Evolutionary conservation across 495 filamentous ascomycete genomes (phyloP).

Genomic region (Pyrenula massariospora): DNA sequence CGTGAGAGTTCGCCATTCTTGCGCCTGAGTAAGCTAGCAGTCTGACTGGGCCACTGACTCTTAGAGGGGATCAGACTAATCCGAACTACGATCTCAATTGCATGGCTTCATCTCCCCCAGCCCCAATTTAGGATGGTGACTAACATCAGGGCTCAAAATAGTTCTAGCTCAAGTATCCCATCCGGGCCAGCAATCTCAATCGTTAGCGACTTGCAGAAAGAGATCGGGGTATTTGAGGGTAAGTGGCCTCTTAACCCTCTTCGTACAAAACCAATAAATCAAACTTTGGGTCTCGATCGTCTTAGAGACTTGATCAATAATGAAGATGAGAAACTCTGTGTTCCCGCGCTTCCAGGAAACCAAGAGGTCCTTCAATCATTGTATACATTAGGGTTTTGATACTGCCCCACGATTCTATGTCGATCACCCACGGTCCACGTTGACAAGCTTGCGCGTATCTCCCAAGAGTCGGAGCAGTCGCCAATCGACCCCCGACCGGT

Average conservation of each 20-base stretch:
- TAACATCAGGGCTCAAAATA: background rate
- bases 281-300: background rate
- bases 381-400: background rate
- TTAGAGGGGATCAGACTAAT: too few relatives aligned
- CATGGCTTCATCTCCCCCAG: background rate
- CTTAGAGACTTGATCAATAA: background rate
- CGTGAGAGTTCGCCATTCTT: too few relatives aligned
- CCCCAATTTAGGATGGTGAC: background rate
- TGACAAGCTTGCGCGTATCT: background rate
- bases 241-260: background rate
- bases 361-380: background rate
- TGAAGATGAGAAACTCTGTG: background rate
- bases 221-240: background rate
- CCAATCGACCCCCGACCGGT: background rate
- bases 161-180: background rate
- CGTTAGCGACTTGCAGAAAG: background rate
- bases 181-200: background rate
- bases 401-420: background rate
- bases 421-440: background rate
- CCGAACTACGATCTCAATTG: background rate
- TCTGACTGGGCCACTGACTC: too few relatives aligned
- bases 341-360: background rate
- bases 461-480: background rate
- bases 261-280: background rate
- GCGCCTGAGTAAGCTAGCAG: too few relatives aligned